Evolutionary conservation across 306 rosid species (phyloP).

Genomic region (Citrullus mucosospermus): DNA sequence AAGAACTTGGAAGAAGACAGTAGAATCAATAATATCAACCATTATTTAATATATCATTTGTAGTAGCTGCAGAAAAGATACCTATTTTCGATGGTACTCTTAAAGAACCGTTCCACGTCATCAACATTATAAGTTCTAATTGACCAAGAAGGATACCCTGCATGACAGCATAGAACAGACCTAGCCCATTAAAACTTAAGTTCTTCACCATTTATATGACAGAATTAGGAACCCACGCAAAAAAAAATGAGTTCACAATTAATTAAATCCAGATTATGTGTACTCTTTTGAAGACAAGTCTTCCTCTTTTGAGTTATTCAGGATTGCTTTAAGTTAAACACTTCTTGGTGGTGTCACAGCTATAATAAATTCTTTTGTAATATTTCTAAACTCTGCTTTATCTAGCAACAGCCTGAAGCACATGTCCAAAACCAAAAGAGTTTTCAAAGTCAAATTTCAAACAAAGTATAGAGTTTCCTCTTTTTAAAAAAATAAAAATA

Average conservation of each 20-base stretch:
- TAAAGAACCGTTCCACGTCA: conserved; percentile 75
- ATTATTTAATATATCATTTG: background rate
- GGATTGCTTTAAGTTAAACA: too few relatives aligned
- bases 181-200: background rate
- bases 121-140: conserved; percentile 57
- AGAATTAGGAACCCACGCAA: background rate
- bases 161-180: conserved; percentile 12
- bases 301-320: too few relatives aligned
- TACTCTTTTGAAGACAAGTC: too few relatives aligned
- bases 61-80: conserved; percentile 11
- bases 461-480: background rate
- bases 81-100: conserved; percentile 85
- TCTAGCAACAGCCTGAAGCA: background rate
- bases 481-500: background rate
- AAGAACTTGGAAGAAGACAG: background rate
- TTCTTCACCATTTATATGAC: background rate
- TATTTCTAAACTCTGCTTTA: background rate
- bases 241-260: background rate
- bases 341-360: too few relatives aligned
- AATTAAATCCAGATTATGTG: background rate
- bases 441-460: background rate
- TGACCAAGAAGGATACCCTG: conserved; percentile 87
- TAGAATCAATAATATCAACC: background rate
- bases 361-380: too few relatives aligned
- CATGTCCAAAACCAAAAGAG: background rate